Conservation (phyloP, 148 eudicot genomes). For the Amaranthus cruentus region DNA sequence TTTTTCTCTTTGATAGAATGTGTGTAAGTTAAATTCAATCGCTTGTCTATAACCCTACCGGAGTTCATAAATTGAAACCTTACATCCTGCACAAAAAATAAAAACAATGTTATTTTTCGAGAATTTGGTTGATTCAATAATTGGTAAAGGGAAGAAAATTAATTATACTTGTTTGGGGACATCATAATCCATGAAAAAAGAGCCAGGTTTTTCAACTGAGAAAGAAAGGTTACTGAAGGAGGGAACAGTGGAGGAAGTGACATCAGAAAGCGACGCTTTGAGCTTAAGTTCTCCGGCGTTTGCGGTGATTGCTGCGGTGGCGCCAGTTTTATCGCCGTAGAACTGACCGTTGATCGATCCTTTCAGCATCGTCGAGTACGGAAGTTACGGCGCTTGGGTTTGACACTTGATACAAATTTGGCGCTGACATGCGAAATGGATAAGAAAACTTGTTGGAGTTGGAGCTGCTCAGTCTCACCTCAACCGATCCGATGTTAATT, state of each 20-base stretch:
- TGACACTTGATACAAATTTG: background rate
- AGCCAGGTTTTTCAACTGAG: slow-evolving; percentile 51
- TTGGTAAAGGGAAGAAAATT: background rate
- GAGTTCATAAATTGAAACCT: slow-evolving; percentile 53
- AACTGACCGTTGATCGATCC: slow-evolving; percentile 37
- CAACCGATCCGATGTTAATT: too few relatives aligned
- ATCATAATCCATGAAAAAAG: slow-evolving; percentile 47
- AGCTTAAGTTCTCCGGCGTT: slow-evolving; percentile 47
- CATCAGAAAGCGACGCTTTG: slow-evolving; percentile 42
- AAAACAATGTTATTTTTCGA: background rate
- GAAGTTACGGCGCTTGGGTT: background rate
- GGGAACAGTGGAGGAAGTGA: slow-evolving; percentile 34
- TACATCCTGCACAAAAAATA: slow-evolving; percentile 35
- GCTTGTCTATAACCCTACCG: slow-evolving; percentile 42
- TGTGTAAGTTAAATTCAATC: slow-evolving; percentile 43
- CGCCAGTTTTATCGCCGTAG: slow-evolving; percentile 32
- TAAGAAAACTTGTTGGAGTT: too few relatives aligned
- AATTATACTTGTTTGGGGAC: slow-evolving; percentile 43
- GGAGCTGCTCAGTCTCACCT: too few relatives aligned
- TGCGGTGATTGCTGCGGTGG: slow-evolving; percentile 35
- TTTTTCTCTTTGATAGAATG: slow-evolving; percentile 34
- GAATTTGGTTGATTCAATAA: too few relatives aligned
- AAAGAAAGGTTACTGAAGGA: slow-evolving; percentile 38
- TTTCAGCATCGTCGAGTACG: slow-evolving; percentile 20
- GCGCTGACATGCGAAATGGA: background rate